These are phyloP conservation scores for Lentinus brumalis DNA, from an alignment of 768 basidiomycete genomes.

Conservation along the genomic window DNA sequence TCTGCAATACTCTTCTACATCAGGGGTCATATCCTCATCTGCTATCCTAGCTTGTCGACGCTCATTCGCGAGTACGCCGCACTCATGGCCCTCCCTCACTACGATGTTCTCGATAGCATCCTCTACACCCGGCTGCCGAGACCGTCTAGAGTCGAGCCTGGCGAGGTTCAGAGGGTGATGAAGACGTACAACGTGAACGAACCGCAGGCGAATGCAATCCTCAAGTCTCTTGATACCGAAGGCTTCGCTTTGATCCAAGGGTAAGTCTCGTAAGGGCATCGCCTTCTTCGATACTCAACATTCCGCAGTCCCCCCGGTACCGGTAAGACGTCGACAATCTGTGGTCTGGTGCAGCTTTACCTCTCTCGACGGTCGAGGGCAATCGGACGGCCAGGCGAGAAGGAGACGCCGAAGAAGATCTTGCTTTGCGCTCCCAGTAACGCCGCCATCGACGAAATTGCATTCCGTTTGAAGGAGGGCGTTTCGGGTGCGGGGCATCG, in stretches of 20 bases:
- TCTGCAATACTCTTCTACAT: not conserved
- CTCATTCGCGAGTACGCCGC: conserved; percentile 92
- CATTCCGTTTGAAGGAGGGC: conserved; percentile 82
- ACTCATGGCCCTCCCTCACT: conserved; percentile 78
- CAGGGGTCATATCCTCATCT: conserved; percentile 1
- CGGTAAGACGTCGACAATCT: conserved; percentile 98
- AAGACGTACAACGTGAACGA: conserved; percentile 77
- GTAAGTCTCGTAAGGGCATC: conserved; percentile 40
- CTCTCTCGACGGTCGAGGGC: conserved; percentile 58
- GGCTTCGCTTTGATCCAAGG: conserved; percentile 96
- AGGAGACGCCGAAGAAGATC: conserved; percentile 63
- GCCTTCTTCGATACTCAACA: not conserved
- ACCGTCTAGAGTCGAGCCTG: conserved; percentile 44
- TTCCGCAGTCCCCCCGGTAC: conserved; percentile 87
- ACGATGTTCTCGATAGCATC: conserved; percentile 73
- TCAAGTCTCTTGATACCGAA: conserved; percentile 64
- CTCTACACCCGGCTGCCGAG: conserved; percentile 64
- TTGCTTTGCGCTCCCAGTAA: conserved; percentile 97
- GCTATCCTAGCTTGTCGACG: conserved; percentile 72
- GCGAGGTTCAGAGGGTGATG: conserved; percentile 70
- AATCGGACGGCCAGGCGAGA: conserved; percentile 51
- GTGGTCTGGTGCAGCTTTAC: conserved; percentile 86
- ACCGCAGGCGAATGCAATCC: conserved; percentile 90
- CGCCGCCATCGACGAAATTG: conserved; percentile 97
- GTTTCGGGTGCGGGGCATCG: conserved; percentile 58